These are phyloP conservation scores for Neonectria ditissima DNA, from an alignment of 2,329 filamentous ascomycete genomes.

Conservation along the genomic window DNA sequence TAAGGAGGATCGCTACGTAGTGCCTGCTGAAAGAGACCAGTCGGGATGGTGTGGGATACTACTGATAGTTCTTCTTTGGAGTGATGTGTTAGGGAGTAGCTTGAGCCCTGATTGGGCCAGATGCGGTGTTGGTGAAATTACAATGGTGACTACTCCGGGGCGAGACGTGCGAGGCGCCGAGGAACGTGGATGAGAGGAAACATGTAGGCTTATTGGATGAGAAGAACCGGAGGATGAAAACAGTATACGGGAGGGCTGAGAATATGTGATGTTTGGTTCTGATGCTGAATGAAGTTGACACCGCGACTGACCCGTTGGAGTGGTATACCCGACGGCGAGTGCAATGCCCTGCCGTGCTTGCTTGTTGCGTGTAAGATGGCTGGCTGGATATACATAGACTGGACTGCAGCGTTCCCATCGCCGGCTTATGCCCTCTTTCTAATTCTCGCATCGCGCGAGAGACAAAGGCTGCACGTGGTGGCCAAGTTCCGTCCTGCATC, in stretches of 20 bases:
- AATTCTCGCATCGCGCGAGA: background rate
- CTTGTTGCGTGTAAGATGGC: background rate
- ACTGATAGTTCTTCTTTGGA: background rate
- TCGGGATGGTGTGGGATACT: background rate
- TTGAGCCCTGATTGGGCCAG: slow-evolving; percentile 10
- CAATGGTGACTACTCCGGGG: background rate
- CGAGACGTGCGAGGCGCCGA: background rate
- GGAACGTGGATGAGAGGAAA: background rate
- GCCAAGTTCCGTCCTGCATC: background rate
- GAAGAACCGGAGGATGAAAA: background rate
- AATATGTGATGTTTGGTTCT: background rate
- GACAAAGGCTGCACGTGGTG: background rate
- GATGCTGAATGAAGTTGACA: background rate
- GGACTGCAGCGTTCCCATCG: too few relatives aligned
- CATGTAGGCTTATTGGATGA: background rate
- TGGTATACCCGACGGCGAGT: background rate
- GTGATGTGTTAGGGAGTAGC: background rate
- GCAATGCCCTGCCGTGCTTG: background rate
- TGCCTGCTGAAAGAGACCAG: background rate
- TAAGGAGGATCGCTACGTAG: background rate
- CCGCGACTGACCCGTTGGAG: background rate
- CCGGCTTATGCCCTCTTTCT: background rate
- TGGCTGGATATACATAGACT: background rate
- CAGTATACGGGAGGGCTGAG: background rate
- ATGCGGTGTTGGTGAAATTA: slow-evolving; percentile 1